Evolutionary conservation across 768 basidiomycete species (phyloP).

Genomic region (Tephrocybe rancida): DNA sequence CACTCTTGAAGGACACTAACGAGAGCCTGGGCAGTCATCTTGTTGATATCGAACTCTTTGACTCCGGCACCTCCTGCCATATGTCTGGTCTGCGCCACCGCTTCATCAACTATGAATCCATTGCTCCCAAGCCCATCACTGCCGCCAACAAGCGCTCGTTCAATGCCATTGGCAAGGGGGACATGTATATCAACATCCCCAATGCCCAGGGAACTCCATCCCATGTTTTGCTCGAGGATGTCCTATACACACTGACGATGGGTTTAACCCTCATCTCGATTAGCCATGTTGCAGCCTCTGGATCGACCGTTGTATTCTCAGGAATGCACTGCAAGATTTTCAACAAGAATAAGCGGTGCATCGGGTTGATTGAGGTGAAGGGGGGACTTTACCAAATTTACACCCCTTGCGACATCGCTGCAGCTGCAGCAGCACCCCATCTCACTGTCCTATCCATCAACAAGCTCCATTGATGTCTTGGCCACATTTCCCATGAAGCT

Average conservation of each 20-base stretch:
- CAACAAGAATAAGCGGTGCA: not conserved
- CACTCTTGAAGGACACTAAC: too few species aligned
- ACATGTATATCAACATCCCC: too few species aligned
- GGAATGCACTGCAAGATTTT: constrained; percentile 1
- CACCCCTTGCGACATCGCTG: constrained; percentile 8
- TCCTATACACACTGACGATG: constrained; percentile 22
- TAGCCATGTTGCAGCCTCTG: not conserved
- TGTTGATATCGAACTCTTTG: constrained; percentile 16
- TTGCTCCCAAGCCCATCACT: constrained; percentile 15
- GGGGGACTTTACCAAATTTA: constrained; percentile 22
- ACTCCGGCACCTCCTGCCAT: constrained; percentile 18
- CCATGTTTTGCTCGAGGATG: constrained; percentile 18
- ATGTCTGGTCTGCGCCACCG: constrained; percentile 8
- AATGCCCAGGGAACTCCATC: too few species aligned
- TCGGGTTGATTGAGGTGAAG: constrained; percentile 11
- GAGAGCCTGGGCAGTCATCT: too few species aligned
- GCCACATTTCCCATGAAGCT: constrained; percentile 22
- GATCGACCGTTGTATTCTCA: not conserved
- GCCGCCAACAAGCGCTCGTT: constrained; percentile 26
- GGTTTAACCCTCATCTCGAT: constrained; percentile 16
- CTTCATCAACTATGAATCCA: not conserved
- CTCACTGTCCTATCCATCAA: too few species aligned
- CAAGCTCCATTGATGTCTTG: constrained; percentile 26
- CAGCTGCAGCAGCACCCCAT: constrained; percentile 1
- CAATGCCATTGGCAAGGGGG: too few species aligned